These are phyloP conservation scores for Lodderomyces margitis DNA, from an alignment of 1,139 yeast genomes.

Conservation along the genomic window DNA sequence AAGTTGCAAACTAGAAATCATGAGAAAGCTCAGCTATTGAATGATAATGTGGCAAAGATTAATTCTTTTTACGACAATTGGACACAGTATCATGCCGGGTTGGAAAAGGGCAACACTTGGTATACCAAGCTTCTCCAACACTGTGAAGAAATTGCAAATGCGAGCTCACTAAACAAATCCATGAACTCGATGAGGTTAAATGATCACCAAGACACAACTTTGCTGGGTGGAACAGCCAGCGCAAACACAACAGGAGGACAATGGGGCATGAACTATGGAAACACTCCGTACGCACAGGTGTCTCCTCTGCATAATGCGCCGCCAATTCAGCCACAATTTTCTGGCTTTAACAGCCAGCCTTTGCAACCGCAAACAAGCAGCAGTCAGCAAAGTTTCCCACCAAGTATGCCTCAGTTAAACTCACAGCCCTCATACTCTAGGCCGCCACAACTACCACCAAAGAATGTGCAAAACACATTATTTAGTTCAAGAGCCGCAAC, in stretches of 20 bases:
- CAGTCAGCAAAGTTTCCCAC: slow-evolving; percentile 2
- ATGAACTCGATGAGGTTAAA: neutral
- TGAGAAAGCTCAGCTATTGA: slow-evolving; percentile 23
- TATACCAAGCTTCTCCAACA: slow-evolving; percentile 54
- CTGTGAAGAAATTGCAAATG: neutral
- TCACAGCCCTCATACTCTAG: slow-evolving; percentile 7
- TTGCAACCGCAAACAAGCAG: slow-evolving; percentile 2
- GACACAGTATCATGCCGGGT: slow-evolving; percentile 57
- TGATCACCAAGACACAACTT: neutral
- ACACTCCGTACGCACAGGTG: slow-evolving; percentile 4
- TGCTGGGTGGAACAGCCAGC: neutral
- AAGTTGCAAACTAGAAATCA: slow-evolving; percentile 35
- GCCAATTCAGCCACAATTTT: slow-evolving; percentile 1
- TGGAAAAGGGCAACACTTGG: slow-evolving; percentile 59
- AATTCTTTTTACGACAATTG: slow-evolving; percentile 56
- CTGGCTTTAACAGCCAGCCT: neutral
- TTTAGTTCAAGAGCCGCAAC: too few species aligned
- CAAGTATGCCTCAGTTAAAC: neutral
- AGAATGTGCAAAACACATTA: slow-evolving; percentile 10
- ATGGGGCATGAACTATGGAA: neutral
- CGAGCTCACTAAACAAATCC: neutral
- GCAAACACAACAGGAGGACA: neutral
- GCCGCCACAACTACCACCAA: slow-evolving; percentile 24
- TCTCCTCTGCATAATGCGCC: slow-evolving; percentile 7
- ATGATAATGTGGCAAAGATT: slow-evolving; percentile 35